Evolutionary conservation across 306 rosid species (phyloP), one percentile per base, ranked within the genome.

Genomic region (Cicer judaicum): DNA sequence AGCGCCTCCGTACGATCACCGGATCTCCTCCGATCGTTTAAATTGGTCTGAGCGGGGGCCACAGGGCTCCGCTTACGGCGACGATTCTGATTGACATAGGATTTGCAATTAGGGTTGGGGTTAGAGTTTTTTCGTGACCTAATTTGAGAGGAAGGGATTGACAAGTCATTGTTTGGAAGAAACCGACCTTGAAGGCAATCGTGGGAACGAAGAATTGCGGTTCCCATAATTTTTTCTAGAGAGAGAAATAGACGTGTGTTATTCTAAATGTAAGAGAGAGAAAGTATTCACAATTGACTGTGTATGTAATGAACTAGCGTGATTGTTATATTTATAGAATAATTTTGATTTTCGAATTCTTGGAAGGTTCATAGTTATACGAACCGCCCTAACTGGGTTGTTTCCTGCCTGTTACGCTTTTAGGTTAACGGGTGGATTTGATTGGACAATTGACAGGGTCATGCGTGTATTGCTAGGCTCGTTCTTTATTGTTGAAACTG

Each of bases 41-140:
- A 74, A 5, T 57, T 62, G 7, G 84, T 19, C 24, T 34, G 80
- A 38, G 44, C 48, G 54, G 59, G 54, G 59, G 69, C 24, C 13
- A 56, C 74, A 70, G 89, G 86, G 79, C 87, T 83, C 50, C 89
- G 78, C 83, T 78, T 84, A 8, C 96, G 85, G 29, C 90, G 90
- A 47, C 90, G 84, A 11, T 67, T 85, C 8, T 60, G 80, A 18
- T 4, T 9, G 1, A 41, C 61, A 19, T 21, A 13, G 50, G 83
- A 52, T 8, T 42, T 70, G 75, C 62, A 24, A n/a, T 42, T 79
- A 55, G 82, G 72, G 77, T 47, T 78, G 1, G 68, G 41, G 73
- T 52, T 59, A 13, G 70, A 38, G 29, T 44, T 75, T 72, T 36
- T 60, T 7, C 48, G 57, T 2, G 80, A 72, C 11, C 72, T 67